These are phyloP conservation scores for Trichophyton schoenleinii DNA, from an alignment of 2,329 filamentous ascomycete genomes.

Conservation along the genomic window DNA sequence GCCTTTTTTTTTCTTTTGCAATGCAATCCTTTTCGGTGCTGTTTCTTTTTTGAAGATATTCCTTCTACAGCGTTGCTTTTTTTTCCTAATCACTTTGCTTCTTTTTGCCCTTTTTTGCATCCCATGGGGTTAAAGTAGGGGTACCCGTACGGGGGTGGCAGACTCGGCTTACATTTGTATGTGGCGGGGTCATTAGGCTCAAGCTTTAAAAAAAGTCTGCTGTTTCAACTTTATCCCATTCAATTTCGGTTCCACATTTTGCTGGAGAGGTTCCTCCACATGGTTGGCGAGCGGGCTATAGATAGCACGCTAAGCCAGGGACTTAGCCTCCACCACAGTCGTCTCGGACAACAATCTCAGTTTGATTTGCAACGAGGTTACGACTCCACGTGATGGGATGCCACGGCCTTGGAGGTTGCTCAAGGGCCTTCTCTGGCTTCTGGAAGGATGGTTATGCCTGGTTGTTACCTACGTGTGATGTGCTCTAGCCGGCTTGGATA, in stretches of 20 bases:
- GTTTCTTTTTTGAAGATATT: neutral
- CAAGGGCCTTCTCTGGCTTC: neutral
- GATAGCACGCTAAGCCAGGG: constrained; percentile 2
- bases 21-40: neutral
- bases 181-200: neutral
- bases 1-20: neutral
- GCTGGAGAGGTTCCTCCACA: constrained; percentile 4
- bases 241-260: constrained; percentile 5
- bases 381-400: neutral
- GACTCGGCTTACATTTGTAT: neutral
- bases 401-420: neutral
- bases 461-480: neutral
- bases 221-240: constrained; percentile 4
- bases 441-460: neutral
- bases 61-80: neutral
- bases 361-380: neutral
- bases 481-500: neutral
- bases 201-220: neutral
- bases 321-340: neutral
- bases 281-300: constrained; percentile 3
- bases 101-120: neutral
- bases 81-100: neutral
- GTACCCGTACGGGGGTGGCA: neutral
- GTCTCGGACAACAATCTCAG: constrained; percentile 3
- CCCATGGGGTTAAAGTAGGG: neutral